Base-by-base conservation (phyloP, 139 green algal genomes). In the Choricystis sp. region DNA sequence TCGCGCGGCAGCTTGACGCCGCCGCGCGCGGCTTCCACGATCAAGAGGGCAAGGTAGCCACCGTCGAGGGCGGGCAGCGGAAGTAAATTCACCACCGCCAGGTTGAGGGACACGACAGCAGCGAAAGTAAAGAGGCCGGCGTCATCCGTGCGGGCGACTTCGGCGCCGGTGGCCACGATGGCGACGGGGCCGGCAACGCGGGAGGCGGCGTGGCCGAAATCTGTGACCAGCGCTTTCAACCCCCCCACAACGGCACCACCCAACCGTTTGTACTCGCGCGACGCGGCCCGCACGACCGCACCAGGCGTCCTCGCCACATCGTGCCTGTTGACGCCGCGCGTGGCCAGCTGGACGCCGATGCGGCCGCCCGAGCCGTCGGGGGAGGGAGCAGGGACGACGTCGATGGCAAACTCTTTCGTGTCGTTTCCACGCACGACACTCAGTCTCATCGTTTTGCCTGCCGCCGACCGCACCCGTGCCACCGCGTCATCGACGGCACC, bases 21-120 rank as follows among this genome's bases (percentile, higher is more conserved):
- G 4, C 88, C 85, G 4, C 92, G 63, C n/a, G 87, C 9, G 29
- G 79, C 82, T 72, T 97, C 91, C 29, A 94, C 40, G 1, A 80
- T 27, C 30, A 96, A 72, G 60, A 99, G 83, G 19, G 80, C 70
- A 30, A 97, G 72, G 79, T 95, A 97, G 24, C 94, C 64, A 68
- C 69, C 72, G 64, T 98, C 91, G 61, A 98, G 77, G 9, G 85
- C 91, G 1, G 94, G 94, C 69, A 99, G 77, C 1, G 94, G 94
- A 61, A 99, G 75, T 25, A 86, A 66, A 72, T 99, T 99, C 29
- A 98, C 86, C 5, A 94, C 74, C 2, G 91, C 94, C 62, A 99
- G 79, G 77, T 99, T 99, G 73, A 99, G 86, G 74, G 98, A 98
- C 26, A 99, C 74, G 31, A 98, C 85, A 26, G 91, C 92, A 14